Base-by-base conservation (phyloP, 805 yeast species). In the Starmerella khaoyaiensis region DNA sequence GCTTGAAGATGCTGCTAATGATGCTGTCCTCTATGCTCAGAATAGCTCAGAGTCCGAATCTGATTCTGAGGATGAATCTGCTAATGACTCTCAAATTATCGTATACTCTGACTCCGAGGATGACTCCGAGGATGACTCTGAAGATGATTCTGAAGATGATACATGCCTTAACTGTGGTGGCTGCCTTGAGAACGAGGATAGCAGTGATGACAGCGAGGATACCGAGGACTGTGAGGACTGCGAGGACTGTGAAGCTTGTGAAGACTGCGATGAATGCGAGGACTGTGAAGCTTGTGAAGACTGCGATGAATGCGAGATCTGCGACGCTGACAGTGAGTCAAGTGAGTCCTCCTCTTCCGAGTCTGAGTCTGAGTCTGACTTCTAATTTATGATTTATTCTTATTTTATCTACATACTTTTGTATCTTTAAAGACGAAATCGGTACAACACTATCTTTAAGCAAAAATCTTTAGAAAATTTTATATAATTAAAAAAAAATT, bases 11-110 rank as follows among this genome's bases (percentile, higher is more conserved):
- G 12, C 20, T 27, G 18, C 28, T 7, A 32, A 32, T 31, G 26
- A n/a, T 17, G 38, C 35, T 21, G 35, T 35, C 8, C 31, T 41
- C 27, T 40, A 37, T 37, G 41, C 40, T 16, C 32, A 38, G 35
- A 39, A 41, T 31, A 33, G 35, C 10, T 28, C 32, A 18, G 43
- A 37, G 27, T 25, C 34, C 18, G 44, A 39, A 28, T 27, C 31
- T 23, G 46, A 33, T 21, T 33, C 35, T 21, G 36, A 28, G 15
- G 47, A 42, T 14, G 37, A 36, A 17, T 21, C 31, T 19, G 44
- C 35, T 27, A 15, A 16, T 28, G 43, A 35, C 24, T n/a, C n/a
- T n/a, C n/a, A n/a, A n/a, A n/a, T n/a, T n/a, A n/a, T 26, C 33
- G 28, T 20, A 20, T 19, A 21, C 3, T 31, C 40, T 19, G 36